Conservation (phyloP, 192 early-diverging fungal species). For the Backusella psychrophila region DNA sequence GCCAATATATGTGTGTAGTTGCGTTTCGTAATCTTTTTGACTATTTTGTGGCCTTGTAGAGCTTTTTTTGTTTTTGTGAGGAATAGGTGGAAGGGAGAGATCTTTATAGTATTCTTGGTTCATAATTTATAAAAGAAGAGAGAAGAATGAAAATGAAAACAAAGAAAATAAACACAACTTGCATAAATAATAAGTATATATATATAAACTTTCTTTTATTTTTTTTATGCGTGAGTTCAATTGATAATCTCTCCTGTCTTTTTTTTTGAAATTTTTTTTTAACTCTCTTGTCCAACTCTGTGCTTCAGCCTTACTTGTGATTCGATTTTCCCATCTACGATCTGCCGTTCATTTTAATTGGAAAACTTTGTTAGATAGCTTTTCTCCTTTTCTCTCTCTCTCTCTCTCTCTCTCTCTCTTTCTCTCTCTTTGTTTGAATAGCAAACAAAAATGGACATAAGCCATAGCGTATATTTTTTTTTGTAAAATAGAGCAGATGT, state of each 20-base stretch:
- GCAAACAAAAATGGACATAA: background rate
- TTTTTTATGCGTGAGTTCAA: background rate
- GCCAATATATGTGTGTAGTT: background rate
- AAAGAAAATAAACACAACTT: background rate
- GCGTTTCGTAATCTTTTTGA: background rate
- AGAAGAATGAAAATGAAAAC: constrained; percentile 4
- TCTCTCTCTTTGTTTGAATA: background rate
- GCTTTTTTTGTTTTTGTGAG: background rate
- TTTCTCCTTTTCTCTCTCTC: background rate
- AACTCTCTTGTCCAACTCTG: background rate
- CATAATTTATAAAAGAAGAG: background rate
- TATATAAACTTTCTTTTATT: background rate
- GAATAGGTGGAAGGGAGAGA: background rate
- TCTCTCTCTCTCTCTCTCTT: too few species aligned
- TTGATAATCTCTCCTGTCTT: background rate
- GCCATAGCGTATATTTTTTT: background rate
- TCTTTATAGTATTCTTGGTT: background rate
- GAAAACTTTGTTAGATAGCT: background rate
- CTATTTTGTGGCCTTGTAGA: background rate
- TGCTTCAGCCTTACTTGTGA: background rate
- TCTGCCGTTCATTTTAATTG: background rate
- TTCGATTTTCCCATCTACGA: background rate
- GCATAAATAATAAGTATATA: background rate
- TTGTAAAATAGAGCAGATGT: background rate
- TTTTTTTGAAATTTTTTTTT: background rate